phyloP scores from a whole-genome alignment of 352 stramenopile species.

The Pythium aphanidermatum region DNA sequence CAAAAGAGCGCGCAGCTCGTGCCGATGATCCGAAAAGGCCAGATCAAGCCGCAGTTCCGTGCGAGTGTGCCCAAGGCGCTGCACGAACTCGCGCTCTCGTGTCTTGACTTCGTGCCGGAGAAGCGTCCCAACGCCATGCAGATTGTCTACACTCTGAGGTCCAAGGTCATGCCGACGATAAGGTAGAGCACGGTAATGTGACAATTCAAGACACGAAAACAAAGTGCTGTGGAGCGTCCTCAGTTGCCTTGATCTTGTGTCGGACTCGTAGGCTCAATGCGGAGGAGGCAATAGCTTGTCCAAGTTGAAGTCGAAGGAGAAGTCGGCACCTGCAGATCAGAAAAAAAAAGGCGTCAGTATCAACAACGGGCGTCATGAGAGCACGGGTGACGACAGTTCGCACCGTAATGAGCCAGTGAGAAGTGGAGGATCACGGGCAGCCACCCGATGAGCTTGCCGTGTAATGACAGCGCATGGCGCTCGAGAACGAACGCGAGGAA shows the following conservation, averaged over 20 bases:
- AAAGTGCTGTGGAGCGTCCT: too few relatives aligned
- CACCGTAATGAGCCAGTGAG: slow-evolving; percentile 9
- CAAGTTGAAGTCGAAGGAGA: slow-evolving; percentile 6
- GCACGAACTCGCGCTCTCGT: slow-evolving; percentile 23
- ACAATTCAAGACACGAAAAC: too few relatives aligned
- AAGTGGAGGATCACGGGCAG: slow-evolving; percentile 9
- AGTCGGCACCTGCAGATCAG: slow-evolving; percentile 1
- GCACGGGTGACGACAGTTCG: background rate
- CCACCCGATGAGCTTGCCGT: slow-evolving; percentile 8
- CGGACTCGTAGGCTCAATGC: too few relatives aligned
- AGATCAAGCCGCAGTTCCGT: slow-evolving; percentile 27
- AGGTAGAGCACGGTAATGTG: too few relatives aligned
- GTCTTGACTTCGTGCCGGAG: slow-evolving; percentile 24
- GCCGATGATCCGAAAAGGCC: slow-evolving; percentile 22
- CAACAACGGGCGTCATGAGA: background rate
- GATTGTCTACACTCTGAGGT: slow-evolving; percentile 16
- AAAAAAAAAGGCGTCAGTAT: background rate
- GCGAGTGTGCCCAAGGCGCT: slow-evolving; percentile 21
- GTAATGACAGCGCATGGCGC: slow-evolving; percentile 3
- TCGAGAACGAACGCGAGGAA: slow-evolving; percentile 11
- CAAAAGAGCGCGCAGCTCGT: slow-evolving; percentile 21
- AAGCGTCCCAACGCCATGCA: slow-evolving; percentile 24
- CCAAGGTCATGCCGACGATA: slow-evolving; percentile 9
- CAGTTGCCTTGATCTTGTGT: too few relatives aligned
- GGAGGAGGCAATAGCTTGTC: too few relatives aligned